These are phyloP conservation scores for Lactifluus subvellereus DNA, from an alignment of 768 basidiomycete species.

Conservation along the genomic window DNA sequence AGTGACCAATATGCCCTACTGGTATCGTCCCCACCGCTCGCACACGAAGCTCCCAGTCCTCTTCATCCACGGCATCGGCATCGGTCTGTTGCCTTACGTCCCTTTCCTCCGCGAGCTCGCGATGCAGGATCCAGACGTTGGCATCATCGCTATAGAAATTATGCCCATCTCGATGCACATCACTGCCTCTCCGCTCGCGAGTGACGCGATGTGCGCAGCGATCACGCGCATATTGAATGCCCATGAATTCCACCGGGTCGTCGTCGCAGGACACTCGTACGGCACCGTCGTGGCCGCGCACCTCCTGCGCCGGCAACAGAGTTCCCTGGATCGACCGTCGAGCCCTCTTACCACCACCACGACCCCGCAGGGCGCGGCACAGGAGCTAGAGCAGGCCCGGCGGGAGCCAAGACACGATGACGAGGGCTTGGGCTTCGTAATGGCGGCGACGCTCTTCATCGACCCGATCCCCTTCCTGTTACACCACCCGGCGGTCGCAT, in stretches of 20 bases:
- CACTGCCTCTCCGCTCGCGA: slow-evolving; percentile 44
- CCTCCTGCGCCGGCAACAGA: slow-evolving; percentile 38
- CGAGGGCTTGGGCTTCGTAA: slow-evolving; percentile 13
- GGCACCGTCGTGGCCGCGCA: slow-evolving; percentile 54
- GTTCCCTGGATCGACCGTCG: background rate
- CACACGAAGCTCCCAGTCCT: slow-evolving; percentile 45
- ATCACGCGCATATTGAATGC: slow-evolving; percentile 42
- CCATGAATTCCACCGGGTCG: slow-evolving; percentile 36
- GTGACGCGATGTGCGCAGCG: slow-evolving; percentile 37
- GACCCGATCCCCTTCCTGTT: slow-evolving; percentile 64
- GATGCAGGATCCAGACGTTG: slow-evolving; percentile 42
- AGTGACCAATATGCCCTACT: slow-evolving; percentile 35
- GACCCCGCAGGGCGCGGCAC: background rate
- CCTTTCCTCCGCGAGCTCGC: slow-evolving; percentile 46
- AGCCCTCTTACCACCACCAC: slow-evolving; percentile 1
- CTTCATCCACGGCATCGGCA: slow-evolving; percentile 69
- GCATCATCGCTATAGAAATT: slow-evolving; percentile 55
- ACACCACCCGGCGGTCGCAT: slow-evolving; percentile 55
- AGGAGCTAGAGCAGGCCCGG: background rate
- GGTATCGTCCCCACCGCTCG: slow-evolving; percentile 48
- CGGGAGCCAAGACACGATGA: background rate
- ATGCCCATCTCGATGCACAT: slow-evolving; percentile 58
- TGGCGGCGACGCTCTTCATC: slow-evolving; percentile 46
- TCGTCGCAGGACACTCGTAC: slow-evolving; percentile 54
- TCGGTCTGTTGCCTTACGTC: slow-evolving; percentile 55